phyloP scores from a whole-genome alignment of 208 protist genomes.

The Tritrichomonas musculus region DNA sequence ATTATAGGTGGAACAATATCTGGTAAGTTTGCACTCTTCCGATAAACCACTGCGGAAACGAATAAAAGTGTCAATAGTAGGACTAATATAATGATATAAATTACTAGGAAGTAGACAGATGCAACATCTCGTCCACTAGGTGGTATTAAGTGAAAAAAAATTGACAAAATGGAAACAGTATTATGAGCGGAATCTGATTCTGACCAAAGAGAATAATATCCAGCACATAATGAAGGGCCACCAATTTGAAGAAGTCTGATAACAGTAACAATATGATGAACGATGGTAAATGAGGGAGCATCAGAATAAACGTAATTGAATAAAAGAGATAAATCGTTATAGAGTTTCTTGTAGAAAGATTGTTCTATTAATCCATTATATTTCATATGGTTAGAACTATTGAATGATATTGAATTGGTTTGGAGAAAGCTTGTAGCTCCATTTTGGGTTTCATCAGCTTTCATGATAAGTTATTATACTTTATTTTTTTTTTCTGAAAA shows the following conservation, averaged over 20 bases:
- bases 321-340: too few relatives aligned
- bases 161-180: not conserved
- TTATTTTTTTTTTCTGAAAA: too few relatives aligned
- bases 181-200: too few relatives aligned
- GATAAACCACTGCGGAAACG: not conserved
- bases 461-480: too few relatives aligned
- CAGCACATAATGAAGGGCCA: not conserved
- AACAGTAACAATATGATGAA: not conserved
- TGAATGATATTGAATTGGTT: too few relatives aligned
- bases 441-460: too few relatives aligned
- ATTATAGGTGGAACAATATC: slow-evolving; percentile 1
- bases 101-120: not conserved
- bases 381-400: too few relatives aligned
- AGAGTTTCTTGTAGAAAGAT: too few relatives aligned
- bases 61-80: not conserved
- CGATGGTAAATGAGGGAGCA: too few relatives aligned
- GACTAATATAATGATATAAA: not conserved
- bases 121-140: not conserved
- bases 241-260: not conserved
- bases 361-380: too few relatives aligned
- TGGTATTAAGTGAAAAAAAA: not conserved
- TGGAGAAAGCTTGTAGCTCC: too few relatives aligned
- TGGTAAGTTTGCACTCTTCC: not conserved
- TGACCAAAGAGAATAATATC: not conserved
- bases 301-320: too few relatives aligned